A percentile compares a stretch with the other conserved stretches of the same genome.
phyloP scores from a whole-genome alignment of 2,329 filamentous ascomycete species.

The Phialemonium atrogriseum region DNA sequence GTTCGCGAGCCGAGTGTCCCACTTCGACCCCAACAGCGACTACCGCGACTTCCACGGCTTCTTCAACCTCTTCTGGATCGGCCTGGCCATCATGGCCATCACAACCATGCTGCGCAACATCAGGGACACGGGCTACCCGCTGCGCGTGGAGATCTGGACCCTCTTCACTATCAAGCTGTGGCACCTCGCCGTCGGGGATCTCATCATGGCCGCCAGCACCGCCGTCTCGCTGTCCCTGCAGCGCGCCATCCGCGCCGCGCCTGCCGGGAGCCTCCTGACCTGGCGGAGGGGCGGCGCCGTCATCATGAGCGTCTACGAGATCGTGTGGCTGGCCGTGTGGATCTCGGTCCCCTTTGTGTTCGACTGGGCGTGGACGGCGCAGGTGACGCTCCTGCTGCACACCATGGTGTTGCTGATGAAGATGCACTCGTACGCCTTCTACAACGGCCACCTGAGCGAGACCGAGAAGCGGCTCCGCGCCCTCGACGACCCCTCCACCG shows the following conservation, averaged over 20 bases:
- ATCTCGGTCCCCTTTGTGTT: constrained; percentile 75
- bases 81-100: constrained; percentile 90
- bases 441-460: constrained; percentile 90
- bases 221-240: constrained; percentile 67
- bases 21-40: constrained; percentile 88
- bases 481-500: constrained; percentile 68
- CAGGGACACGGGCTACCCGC: constrained; percentile 83
- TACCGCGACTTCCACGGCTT: constrained; percentile 95
- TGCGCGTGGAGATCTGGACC: constrained; percentile 80
- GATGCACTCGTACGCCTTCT: constrained; percentile 97
- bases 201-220: constrained; percentile 74
- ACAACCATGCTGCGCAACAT: constrained; percentile 89
- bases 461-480: constrained; percentile 72
- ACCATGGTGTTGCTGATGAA: constrained; percentile 94
- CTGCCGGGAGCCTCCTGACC: constrained; percentile 44
- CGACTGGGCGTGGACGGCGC: constrained; percentile 93
- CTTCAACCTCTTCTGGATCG: constrained; percentile 98
- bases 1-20: constrained; percentile 82
- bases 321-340: constrained; percentile 74
- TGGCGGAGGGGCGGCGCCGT: constrained; percentile 75
- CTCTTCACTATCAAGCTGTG: constrained; percentile 83
- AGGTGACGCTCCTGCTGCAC: constrained; percentile 90
- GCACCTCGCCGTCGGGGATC: constrained; percentile 76
- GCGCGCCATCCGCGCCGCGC: constrained; percentile 48
- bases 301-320: constrained; percentile 76